Evolutionary conservation across 306 rosid species (phyloP), one percentile per base, ranked within the genome.

Genomic region (Vigna mungo): DNA sequence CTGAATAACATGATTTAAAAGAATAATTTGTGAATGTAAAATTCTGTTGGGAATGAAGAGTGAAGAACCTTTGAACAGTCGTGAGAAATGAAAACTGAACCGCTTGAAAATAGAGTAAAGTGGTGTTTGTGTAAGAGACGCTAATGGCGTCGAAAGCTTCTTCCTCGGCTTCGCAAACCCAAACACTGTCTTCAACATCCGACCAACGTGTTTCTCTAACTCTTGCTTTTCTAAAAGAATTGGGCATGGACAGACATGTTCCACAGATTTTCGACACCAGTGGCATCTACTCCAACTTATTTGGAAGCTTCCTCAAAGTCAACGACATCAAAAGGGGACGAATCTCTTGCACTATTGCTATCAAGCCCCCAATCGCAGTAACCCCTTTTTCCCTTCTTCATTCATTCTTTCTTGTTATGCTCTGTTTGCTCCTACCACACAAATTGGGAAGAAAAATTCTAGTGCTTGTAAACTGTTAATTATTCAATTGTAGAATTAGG

Each of bases 301-400:
- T 63, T 30, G 34, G 68, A 23, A 63, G n/a, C 52, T 79, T 72
- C 72, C 44, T 80, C 60, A 62, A 69, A 68, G 70, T 84, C 60
- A 14, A 80, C 43, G 43, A 15, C 2, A 56, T 84, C 51, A 78
- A 71, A 17, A 25, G 54, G n/a, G 87, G 84, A 10, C 72, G 59
- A 72, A 58, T 84, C 64, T 49, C 82, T 52, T 84, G 80, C 68
- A 71, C 80, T 16, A 25, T 84, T 21, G 0, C 32, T 16, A 77
- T 84, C 77, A 76, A 80, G 72, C 58, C 77, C 46, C 56, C 68
- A 25, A 60, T 77, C 52, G 13, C 43, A 32, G 85, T 84, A 76
- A 65, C 5, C 36, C 41, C 39, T 58, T 58, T 30, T 59, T 58
- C 43, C 11, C 18, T 68, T 44, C 34, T 13, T 27, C 16, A 1